Evolutionary conservation across 768 basidiomycete genomes (phyloP).

Genomic region (Lentinula detonsa): DNA sequence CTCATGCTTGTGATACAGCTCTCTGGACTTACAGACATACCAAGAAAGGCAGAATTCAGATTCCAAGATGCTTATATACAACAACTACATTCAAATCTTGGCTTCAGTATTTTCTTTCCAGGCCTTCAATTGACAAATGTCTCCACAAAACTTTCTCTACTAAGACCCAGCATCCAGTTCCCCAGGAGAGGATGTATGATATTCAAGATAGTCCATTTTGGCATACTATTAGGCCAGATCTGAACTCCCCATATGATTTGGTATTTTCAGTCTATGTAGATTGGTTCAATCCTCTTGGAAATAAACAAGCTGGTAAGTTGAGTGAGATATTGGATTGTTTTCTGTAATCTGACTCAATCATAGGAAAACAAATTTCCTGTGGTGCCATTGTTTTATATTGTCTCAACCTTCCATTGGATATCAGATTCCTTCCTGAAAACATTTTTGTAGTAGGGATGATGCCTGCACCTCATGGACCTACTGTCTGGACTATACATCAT

Average conservation of each 20-base stretch:
- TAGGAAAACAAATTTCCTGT: constrained; percentile 12
- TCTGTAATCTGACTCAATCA: not conserved
- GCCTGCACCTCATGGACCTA: constrained; percentile 20
- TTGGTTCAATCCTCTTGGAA: constrained; percentile 28
- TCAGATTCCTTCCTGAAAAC: constrained; percentile 19
- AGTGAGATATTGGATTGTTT: constrained; percentile 4
- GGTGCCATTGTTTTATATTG: constrained; percentile 16
- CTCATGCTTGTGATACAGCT: constrained; percentile 13
- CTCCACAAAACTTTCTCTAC: too few relatives aligned
- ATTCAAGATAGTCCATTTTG: too few relatives aligned
- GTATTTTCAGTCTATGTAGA: constrained; percentile 25
- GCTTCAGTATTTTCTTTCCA: too few relatives aligned
- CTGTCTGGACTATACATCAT: constrained; percentile 3
- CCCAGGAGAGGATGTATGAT: too few relatives aligned
- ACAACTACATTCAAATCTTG: too few relatives aligned
- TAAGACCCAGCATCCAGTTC: too few relatives aligned
- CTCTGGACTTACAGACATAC: constrained; percentile 10
- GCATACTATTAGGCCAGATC: too few relatives aligned
- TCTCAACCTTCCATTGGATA: constrained; percentile 19
- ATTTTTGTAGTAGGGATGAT: constrained; percentile 19
- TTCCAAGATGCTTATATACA: too few relatives aligned
- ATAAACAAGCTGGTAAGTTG: constrained; percentile 16
- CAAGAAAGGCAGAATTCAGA: too few relatives aligned
- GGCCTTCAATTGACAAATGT: too few relatives aligned
- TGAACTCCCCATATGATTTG: constrained; percentile 10